Base-by-base conservation (phyloP, 495 filamentous ascomycete genomes). In the Penicillium roqueforti region DNA sequence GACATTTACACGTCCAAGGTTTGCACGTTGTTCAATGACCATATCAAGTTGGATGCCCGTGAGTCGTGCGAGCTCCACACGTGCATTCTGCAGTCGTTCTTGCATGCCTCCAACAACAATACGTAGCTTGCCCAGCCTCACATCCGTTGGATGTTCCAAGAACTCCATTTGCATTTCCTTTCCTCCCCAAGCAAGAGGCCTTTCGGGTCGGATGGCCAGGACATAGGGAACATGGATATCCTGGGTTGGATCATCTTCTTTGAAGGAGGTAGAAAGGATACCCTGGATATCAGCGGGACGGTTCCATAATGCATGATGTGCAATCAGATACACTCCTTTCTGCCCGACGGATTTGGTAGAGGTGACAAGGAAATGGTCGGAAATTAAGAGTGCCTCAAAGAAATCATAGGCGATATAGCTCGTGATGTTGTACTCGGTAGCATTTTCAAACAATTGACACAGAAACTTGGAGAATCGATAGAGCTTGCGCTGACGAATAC, bases 381-480 rank as follows among this genome's bases (percentile, higher is more conserved):
- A 86, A 38, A 87, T 77, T 18, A 91, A 81, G n/a, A 98, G 78
- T 6, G 88, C 78, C 54, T 92, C 87, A 62, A 91, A 88, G 29
- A 98, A 78, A 13, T 87, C 78, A 54, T 83, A 80, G 20, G 92
- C 74, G 48, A 81, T 79, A 25, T 87, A 81, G 10, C 76, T 74
- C 9, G 80, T 74, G 44, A 92, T 76, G 61, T 88, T 95, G 69
- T 93, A 96, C 64, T 98, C 93, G 11, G 89, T 93, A 10, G 90
- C 87, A 65, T 97, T 97, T 66, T 98, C 93, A 57, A 97, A 98
- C 32, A 92, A 80, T 59, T 96, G 87, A 54, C 87, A 89, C 34
- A 98, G 75, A 62, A 95, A 87, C 58, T 89, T 80, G 6, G 89
- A 91, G 67, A 96, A 96, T 40, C 87, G 84, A 53, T 89, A 89